A percentile compares a stretch with the other conserved stretches of the same genome.
Evolutionary conservation across 2,329 filamentous ascomycete genomes (phyloP).

Genomic region (Cladosporium austrohemisphaericum): DNA sequence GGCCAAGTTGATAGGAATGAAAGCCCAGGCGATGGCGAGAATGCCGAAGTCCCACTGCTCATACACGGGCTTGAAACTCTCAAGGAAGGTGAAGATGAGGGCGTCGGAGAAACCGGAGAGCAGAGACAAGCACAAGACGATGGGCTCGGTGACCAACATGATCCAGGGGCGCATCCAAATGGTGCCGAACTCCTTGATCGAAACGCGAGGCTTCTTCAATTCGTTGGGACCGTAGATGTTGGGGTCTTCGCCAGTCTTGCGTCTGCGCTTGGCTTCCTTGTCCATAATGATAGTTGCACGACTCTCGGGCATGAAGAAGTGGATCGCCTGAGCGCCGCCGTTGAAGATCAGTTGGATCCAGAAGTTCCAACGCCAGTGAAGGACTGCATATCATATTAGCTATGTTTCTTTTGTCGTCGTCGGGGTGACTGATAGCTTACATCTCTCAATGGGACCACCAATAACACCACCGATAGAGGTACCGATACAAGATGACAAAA

Average conservation of each 20-base stretch:
- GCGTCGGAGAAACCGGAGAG: conserved; percentile 68
- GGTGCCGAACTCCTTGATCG: conserved; percentile 39
- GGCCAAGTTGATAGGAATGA: conserved; percentile 46
- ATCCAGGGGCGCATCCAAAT: conserved; percentile 63
- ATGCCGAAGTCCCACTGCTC: conserved; percentile 59
- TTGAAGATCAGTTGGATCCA: conserved; percentile 83
- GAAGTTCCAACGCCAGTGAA: conserved; percentile 71
- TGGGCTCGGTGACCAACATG: conserved; percentile 70
- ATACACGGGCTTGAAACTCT: conserved; percentile 65
- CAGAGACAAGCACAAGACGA: conserved; percentile 64
- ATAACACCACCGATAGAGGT: conserved; percentile 21
- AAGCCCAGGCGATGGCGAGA: conserved; percentile 55
- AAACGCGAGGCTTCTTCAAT: conserved; percentile 43
- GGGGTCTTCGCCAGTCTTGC: conserved; percentile 54
- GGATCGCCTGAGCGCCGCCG: conserved; percentile 61
- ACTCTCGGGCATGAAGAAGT: conserved; percentile 68
- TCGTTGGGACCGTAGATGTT: conserved; percentile 72
- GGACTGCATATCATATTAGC: conserved; percentile 22
- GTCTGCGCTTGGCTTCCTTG: conserved; percentile 66
- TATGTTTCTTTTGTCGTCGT: not conserved
- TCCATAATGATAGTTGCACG: conserved; percentile 72
- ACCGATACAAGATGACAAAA: conserved; percentile 29
- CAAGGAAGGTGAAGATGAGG: conserved; percentile 71
- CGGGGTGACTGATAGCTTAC: conserved; percentile 1
- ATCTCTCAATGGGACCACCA: conserved; percentile 34